Conservation (phyloP, 2,329 filamentous ascomycete genomes). For the Magnaporthales sp. region DNA sequence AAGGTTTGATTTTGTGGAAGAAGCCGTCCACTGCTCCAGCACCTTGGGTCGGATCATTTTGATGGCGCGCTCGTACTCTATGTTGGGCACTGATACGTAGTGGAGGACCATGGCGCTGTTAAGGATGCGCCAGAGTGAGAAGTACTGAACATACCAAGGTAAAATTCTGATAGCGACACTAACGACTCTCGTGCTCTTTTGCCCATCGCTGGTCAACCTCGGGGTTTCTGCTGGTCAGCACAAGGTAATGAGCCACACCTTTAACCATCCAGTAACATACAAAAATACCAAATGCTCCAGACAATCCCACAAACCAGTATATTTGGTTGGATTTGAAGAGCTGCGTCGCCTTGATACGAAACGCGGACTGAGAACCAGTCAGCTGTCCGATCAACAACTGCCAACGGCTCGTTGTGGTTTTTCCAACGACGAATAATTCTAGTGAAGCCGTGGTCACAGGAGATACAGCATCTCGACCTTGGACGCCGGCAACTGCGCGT, state of each 20-base stretch:
- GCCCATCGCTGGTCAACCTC: constrained; percentile 4
- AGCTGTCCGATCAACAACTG: neutral
- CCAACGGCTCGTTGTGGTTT: neutral
- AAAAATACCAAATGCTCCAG: constrained; percentile 24
- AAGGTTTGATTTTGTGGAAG: constrained; percentile 17
- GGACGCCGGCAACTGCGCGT: neutral
- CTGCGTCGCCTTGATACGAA: neutral
- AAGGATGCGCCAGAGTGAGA: constrained; percentile 16
- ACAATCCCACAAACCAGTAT: constrained; percentile 25
- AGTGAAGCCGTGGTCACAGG: neutral
- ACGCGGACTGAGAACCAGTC: neutral
- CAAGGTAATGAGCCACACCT: constrained; percentile 22
- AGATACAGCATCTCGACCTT: neutral
- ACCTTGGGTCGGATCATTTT: constrained; percentile 22
- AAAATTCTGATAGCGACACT: constrained; percentile 9
- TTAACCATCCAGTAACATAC: constrained; percentile 29
- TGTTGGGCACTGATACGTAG: constrained; percentile 16
- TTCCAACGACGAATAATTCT: neutral
- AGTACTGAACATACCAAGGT: constrained; percentile 5
- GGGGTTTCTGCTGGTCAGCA: neutral
- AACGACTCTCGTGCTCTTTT: neutral
- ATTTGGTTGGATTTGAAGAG: constrained; percentile 15
- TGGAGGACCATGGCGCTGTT: constrained; percentile 28
- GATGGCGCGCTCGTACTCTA: constrained; percentile 14
- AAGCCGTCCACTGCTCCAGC: constrained; percentile 21